Conservation (phyloP, 331 rosid species). For the Prunus yedoensis region DNA sequence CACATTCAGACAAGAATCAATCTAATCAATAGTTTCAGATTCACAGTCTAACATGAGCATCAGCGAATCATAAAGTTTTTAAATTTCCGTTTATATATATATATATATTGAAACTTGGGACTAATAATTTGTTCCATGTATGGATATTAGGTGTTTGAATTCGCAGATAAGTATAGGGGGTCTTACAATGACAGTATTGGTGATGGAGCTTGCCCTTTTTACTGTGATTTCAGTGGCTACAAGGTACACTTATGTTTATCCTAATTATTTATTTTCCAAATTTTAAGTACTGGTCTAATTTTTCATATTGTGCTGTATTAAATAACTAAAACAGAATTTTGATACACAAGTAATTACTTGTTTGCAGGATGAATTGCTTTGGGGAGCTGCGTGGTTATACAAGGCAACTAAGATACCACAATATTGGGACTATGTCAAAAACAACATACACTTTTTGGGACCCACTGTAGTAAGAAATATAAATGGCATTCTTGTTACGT, state of each 20-base stretch:
- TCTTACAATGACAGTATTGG: constrained; percentile 47
- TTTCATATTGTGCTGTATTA: not conserved
- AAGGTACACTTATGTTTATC: constrained; percentile 30
- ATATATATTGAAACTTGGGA: not conserved
- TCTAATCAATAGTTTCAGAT: not conserved
- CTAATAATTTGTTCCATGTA: not conserved
- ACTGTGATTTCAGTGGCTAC: constrained; percentile 52
- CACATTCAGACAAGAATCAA: not conserved
- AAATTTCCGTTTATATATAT: not conserved
- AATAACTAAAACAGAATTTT: too few species aligned
- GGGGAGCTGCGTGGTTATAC: constrained; percentile 70
- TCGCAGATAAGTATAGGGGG: constrained; percentile 56
- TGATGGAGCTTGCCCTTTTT: constrained; percentile 50
- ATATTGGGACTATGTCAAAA: constrained; percentile 36
- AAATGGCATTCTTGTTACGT: not conserved
- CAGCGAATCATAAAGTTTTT: too few species aligned
- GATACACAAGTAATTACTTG: too few species aligned
- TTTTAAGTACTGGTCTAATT: not conserved
- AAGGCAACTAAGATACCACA: constrained; percentile 43
- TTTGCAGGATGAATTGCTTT: constrained; percentile 56
- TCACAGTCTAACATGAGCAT: not conserved
- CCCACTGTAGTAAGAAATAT: not conserved
- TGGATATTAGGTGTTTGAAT: constrained; percentile 48
- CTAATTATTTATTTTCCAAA: not conserved
- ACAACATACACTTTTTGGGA: constrained; percentile 34